phyloP scores from a whole-genome alignment of 2,329 filamentous ascomycete genomes.

The Arthrobotrys entomopaga region DNA sequence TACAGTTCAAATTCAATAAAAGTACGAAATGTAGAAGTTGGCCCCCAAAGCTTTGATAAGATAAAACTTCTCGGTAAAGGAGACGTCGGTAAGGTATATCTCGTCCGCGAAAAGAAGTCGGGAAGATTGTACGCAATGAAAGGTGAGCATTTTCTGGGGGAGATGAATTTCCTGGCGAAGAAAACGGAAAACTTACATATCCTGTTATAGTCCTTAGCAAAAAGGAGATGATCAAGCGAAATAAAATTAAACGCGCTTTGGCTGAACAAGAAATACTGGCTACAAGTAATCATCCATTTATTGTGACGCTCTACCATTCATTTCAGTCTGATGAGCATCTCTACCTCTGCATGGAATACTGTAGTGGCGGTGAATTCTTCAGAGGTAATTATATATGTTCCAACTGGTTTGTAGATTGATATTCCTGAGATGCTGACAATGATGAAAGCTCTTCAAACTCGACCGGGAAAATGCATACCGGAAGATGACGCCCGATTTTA shows the following conservation, averaged over 20 bases:
- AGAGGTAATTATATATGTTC: constrained; percentile 65
- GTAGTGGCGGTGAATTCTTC: constrained; percentile 98
- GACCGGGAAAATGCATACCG: constrained; percentile 95
- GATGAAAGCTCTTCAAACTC: constrained; percentile 80
- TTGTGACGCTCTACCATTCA: constrained; percentile 97
- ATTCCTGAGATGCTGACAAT: neutral
- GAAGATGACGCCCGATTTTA: constrained; percentile 98
- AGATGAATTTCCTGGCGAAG: neutral
- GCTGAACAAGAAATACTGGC: constrained; percentile 98
- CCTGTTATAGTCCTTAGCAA: constrained; percentile 83
- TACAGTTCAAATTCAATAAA: constrained; percentile 99
- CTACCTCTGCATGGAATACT: constrained; percentile 99
- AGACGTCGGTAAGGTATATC: constrained; percentile 97
- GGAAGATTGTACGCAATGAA: constrained; percentile 97
- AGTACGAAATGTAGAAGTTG: constrained; percentile 94
- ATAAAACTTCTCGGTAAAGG: constrained; percentile 99
- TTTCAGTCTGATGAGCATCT: constrained; percentile 99
- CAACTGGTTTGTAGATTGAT: neutral
- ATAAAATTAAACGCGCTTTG: constrained; percentile 98
- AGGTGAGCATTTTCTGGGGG: constrained; percentile 69
- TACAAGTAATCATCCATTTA: constrained; percentile 98
- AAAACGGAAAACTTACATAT: neutral
- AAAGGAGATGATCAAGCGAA: constrained; percentile 99
- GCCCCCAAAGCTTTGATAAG: constrained; percentile 96
- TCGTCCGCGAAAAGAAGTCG: constrained; percentile 98